Conservation (phyloP, 225 moss, liverwort and hornwort species). For the Ulota crispa region DNA sequence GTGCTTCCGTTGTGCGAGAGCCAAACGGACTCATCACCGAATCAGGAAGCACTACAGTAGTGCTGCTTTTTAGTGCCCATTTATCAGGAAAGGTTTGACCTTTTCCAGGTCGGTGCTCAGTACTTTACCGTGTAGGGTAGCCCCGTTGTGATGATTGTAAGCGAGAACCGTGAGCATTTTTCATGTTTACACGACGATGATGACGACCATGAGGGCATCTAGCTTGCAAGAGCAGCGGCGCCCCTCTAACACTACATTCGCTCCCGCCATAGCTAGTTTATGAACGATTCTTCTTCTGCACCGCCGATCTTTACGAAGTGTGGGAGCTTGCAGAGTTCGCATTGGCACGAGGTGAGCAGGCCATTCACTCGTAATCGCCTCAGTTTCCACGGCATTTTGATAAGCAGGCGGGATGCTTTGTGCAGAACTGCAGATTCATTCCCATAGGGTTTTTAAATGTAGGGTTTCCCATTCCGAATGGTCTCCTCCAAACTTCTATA, state of each 20-base stretch:
- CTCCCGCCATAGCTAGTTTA: not conserved
- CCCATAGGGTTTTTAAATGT: not conserved
- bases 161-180: not conserved
- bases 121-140: no score
- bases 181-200: not conserved
- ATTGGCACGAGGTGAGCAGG: conserved; percentile 7
- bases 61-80: not conserved
- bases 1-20: no score
- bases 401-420: not conserved
- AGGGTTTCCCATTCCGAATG: conserved; percentile 2
- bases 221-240: not conserved
- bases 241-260: not conserved
- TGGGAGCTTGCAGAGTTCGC: not conserved
- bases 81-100: not conserved
- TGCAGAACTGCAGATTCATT: not conserved
- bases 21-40: not conserved
- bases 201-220: not conserved
- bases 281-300: not conserved
- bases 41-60: not conserved
- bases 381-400: not conserved
- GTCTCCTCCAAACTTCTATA: not conserved
- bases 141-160: not conserved
- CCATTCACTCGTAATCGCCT: not conserved
- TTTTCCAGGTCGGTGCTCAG: not conserved
- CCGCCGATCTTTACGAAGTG: not conserved